Evolutionary conservation across 2,329 filamentous ascomycete species (phyloP), one percentile per base, ranked within the genome.

Genomic region (Xylaria sp.): DNA sequence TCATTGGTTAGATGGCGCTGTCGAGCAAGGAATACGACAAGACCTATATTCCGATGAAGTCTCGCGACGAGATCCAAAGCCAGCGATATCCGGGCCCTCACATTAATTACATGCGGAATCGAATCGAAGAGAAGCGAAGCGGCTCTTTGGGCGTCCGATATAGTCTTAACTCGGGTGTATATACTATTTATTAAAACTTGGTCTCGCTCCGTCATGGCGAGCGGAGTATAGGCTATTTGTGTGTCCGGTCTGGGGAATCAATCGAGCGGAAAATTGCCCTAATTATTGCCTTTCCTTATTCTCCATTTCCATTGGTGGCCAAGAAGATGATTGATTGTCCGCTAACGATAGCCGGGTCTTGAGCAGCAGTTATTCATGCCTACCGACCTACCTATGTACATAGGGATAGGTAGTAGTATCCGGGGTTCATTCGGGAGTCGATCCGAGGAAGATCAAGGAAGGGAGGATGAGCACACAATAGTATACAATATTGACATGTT

Each of bases 191-290:
- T 25, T 25, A 13, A 6, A 3, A 20, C 28, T 34, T 3, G 20
- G 28, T 25, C 50, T 59, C 25, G 48, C 57, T 65, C 48, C 37
- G 56, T 54, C 10, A 8, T 20, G 50, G 7, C 7, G 39, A 18
- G 18, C 25, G 28, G 25, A 55, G n/a, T 25, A 57, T 39, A 56
- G 52, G 51, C 58, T 66, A 52, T 66, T 51, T 51, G 20, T 51
- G 58, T 52, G 64, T 44, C 64, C 55, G 32, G 51, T 56, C 64
- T 61, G 32, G 51, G 41, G 44, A 66, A 66, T 20, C 28, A 55
- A 44, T 20, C 5, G 37, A 39, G 25, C 12, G 37, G 41, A 2
- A 34, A 60, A 60, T 39, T 59, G 50, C 55, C 55, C n/a, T 37
- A 37, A 9, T 37, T 52, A 48, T 65, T 44, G 55, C n/a, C 37